Evolutionary conservation across 768 basidiomycete species (phyloP).

Genomic region (Lentinula boryana): DNA sequence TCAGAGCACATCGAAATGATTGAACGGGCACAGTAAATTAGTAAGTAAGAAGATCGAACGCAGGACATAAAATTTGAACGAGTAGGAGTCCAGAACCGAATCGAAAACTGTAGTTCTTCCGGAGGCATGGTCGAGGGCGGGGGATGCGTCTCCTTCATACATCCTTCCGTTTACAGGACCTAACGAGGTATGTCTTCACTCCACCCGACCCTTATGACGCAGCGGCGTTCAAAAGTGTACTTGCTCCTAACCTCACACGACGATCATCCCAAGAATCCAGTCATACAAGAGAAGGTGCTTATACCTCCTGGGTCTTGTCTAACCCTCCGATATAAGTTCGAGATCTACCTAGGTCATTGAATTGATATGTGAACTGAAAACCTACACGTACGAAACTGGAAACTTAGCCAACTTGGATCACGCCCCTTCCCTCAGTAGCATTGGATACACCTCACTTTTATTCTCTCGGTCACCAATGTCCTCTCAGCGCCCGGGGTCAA

Average conservation of each 20-base stretch:
- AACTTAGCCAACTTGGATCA: constrained; percentile 8
- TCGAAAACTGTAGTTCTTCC: too few species aligned
- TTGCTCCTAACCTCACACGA: constrained; percentile 13
- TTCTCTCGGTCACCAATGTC: constrained; percentile 9
- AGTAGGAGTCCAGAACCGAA: too few species aligned
- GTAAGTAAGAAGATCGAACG: too few species aligned
- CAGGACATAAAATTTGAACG: too few species aligned
- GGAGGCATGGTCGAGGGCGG: too few species aligned
- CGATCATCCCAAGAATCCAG: constrained; percentile 9
- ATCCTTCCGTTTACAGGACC: too few species aligned
- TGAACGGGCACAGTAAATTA: too few species aligned
- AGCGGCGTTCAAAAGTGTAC: constrained; percentile 9
- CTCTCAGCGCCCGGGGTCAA: constrained; percentile 8
- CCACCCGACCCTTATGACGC: constrained; percentile 9
- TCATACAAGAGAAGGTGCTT: constrained; percentile 11
- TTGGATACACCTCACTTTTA: constrained; percentile 11
- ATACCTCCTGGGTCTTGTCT: not conserved
- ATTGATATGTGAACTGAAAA: constrained; percentile 6
- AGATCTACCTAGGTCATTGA: not conserved
- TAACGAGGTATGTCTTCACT: constrained; percentile 17
- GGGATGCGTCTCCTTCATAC: too few species aligned
- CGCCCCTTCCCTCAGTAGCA: constrained; percentile 10
- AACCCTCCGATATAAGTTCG: not conserved
- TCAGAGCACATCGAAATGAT: too few species aligned
- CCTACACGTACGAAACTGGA: not conserved